Percentiles rank a stretch among this genome's conserved stretches.
Evolutionary conservation across 1,284 basidiomycete genomes (phyloP).

Genomic region (Ustilago bromivora): DNA sequence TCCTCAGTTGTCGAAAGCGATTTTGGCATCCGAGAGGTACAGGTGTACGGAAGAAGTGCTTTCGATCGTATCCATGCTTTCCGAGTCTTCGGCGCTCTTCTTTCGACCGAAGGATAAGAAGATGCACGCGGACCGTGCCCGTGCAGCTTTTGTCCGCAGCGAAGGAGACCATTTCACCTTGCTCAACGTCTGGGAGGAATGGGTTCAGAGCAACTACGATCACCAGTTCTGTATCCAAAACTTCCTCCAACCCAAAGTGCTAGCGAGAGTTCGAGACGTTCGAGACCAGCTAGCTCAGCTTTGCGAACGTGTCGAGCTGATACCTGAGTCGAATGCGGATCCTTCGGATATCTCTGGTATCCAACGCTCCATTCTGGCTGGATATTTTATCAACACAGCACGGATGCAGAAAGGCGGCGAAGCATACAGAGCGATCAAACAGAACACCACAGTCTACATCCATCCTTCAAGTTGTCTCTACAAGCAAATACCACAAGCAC

Average conservation of each 20-base stretch:
- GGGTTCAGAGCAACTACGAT: constrained; percentile 95
- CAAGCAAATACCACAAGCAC: constrained; percentile 92
- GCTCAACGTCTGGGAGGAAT: constrained; percentile 97
- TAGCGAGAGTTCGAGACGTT: constrained; percentile 93
- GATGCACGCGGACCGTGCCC: constrained; percentile 81
- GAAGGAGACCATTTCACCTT: constrained; percentile 99
- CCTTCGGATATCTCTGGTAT: constrained; percentile 89
- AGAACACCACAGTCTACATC: constrained; percentile 88
- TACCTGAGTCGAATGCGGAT: constrained; percentile 87
- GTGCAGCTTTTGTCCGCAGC: constrained; percentile 88
- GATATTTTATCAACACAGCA: constrained; percentile 92
- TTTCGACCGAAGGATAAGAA: constrained; percentile 91
- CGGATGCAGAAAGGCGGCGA: constrained; percentile 64
- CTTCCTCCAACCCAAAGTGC: constrained; percentile 95
- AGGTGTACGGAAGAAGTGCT: constrained; percentile 96
- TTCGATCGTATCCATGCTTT: constrained; percentile 97
- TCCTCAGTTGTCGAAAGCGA: constrained; percentile 95
- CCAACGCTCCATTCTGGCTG: constrained; percentile 92
- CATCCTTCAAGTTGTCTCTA: constrained; percentile 96
- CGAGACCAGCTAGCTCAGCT: constrained; percentile 90
- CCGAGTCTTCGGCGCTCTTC: constrained; percentile 92
- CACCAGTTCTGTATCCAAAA: constrained; percentile 74
- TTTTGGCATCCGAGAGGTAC: constrained; percentile 94
- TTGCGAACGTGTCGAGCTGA: constrained; percentile 95
- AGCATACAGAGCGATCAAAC: constrained; percentile 88